Evolutionary conservation across 257 asterid species (phyloP).

Genomic region (Schizonepeta tenuifolia): DNA sequence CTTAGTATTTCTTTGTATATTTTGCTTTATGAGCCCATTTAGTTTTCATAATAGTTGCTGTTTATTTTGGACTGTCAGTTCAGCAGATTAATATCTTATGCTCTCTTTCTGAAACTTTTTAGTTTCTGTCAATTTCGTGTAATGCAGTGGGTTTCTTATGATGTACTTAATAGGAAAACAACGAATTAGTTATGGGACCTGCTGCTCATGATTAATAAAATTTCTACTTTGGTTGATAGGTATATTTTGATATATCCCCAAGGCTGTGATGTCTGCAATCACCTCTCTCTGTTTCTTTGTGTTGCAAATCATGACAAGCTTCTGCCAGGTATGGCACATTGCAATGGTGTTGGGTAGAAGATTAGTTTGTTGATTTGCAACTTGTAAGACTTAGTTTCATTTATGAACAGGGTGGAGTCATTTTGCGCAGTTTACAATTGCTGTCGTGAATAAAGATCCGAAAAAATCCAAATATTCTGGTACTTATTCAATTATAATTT

Average conservation of each 20-base stretch:
- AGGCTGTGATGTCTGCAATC: conserved; percentile 96
- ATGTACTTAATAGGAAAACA: not conserved
- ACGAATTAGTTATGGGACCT: not conserved
- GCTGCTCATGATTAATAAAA: conserved; percentile 27
- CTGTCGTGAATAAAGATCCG: conserved; percentile 94
- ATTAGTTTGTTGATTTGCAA: conserved; percentile 8
- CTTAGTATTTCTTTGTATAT: not conserved
- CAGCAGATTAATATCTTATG: not conserved
- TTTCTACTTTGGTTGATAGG: conserved; percentile 56
- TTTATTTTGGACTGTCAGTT: conserved; percentile 3
- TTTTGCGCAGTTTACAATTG: conserved; percentile 92
- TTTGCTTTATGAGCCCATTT: not conserved
- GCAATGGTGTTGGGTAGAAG: not conserved
- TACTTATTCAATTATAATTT: conserved; percentile 30
- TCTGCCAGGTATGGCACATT: conserved; percentile 71
- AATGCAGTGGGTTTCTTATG: not conserved
- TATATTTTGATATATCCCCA: conserved; percentile 92
- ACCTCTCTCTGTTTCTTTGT: conserved; percentile 92
- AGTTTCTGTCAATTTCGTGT: conserved; percentile 15
- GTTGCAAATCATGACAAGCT: conserved; percentile 98
- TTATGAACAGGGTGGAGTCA: conserved; percentile 87
- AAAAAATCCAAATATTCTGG: conserved; percentile 95
- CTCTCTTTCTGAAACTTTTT: conserved; percentile 8
- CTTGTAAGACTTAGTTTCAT: conserved; percentile 21
- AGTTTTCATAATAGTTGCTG: not conserved